Percentiles rank a stretch among this genome's conserved stretches.
These are phyloP conservation scores for Russula griseocarnosa DNA, from an alignment of 768 basidiomycete species.

Conservation along the genomic window DNA sequence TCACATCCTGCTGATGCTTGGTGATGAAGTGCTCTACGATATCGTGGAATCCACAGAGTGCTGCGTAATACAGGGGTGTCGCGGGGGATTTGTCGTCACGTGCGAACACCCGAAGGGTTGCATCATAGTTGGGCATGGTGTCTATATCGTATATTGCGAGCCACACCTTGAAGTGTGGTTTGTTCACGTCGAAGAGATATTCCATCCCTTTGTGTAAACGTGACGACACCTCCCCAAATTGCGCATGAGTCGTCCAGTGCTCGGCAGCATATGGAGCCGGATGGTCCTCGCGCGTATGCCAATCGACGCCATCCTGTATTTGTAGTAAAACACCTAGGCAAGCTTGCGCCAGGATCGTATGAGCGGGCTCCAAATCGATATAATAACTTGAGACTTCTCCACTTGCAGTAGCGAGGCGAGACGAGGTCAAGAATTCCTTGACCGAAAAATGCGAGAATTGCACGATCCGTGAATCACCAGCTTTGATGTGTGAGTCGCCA, in stretches of 20 bases:
- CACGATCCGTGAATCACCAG: not conserved
- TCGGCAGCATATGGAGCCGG: not conserved
- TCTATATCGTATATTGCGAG: not conserved
- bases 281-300: too few relatives aligned
- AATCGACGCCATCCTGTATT: not conserved
- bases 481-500: too few relatives aligned
- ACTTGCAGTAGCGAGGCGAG: not conserved
- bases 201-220: not conserved
- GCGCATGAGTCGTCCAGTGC: not conserved
- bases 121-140: accelerated
- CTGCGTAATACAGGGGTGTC: not conserved
- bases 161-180: not conserved
- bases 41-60: not conserved
- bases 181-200: not conserved
- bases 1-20: not conserved
- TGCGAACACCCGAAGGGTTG: not conserved
- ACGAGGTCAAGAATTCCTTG: not conserved
- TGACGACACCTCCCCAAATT: not conserved
- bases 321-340: not conserved
- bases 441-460: not conserved
- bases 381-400: not conserved
- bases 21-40: not conserved
- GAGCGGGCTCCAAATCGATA: not conserved
- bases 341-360: not conserved
- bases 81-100: not conserved